These are phyloP conservation scores for Phytophthora pini DNA, from an alignment of 352 stramenopile genomes.

Conservation along the genomic window DNA sequence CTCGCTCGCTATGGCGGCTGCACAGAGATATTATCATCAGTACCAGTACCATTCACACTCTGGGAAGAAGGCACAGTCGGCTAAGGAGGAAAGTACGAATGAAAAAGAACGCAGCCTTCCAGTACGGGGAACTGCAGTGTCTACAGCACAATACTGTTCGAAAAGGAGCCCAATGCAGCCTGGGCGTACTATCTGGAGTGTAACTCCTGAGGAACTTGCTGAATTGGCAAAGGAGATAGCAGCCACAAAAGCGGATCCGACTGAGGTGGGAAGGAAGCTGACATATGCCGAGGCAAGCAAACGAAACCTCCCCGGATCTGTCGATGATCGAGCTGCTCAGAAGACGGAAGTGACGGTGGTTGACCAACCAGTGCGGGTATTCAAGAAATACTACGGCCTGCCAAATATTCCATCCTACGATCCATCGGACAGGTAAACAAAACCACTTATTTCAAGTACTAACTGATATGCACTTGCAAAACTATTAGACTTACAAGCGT, in stretches of 20 bases:
- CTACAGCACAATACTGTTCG: neutral
- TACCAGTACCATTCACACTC: constrained; percentile 19
- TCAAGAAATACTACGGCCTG: constrained; percentile 45
- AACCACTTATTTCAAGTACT: neutral
- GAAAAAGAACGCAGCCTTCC: neutral
- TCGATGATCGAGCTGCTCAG: neutral
- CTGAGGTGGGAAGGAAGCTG: constrained; percentile 8
- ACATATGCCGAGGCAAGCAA: constrained; percentile 38
- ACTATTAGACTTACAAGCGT: constrained; percentile 1
- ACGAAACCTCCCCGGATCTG: constrained; percentile 11
- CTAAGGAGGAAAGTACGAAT: neutral
- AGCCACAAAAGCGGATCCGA: constrained; percentile 5
- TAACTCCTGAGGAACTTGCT: constrained; percentile 39
- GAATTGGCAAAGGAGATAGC: constrained; percentile 25
- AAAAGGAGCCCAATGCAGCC: neutral
- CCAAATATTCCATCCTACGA: constrained; percentile 23
- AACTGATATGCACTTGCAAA: neutral
- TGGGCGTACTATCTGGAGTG: constrained; percentile 44
- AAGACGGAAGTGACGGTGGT: constrained; percentile 1
- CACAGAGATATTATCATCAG: constrained; percentile 29
- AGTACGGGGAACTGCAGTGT: too few species aligned
- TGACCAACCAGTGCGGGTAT: constrained; percentile 6
- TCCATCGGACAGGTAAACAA: constrained; percentile 1
- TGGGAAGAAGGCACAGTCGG: neutral
- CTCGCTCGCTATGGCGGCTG: constrained; percentile 1